Evolutionary conservation across 306 rosid species (phyloP), one percentile per base, ranked within the genome.

Genomic region (Lathyrus tuberosus): DNA sequence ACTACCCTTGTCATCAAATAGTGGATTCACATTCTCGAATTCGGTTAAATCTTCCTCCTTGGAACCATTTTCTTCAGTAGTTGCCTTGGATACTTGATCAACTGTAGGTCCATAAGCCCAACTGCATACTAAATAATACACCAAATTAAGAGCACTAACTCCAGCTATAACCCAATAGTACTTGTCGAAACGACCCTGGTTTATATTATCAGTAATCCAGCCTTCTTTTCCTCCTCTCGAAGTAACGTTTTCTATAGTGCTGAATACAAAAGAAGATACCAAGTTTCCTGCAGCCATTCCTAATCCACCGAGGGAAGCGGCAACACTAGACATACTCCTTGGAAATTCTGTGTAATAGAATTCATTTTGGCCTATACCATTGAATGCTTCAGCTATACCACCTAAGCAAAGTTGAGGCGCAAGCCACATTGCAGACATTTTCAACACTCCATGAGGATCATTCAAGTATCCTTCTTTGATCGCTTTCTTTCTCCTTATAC

Each of bases 371-470:
- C 86, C 96, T 1, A 87, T 78, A 4, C 73, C 87, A 58, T 82
- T 90, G 46, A 84, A 84, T 62, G 91, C 96, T 76, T 90, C 96
- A 10, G 89, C 88, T 16, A 90, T 80, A 8, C 93, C 96, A 18
- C 24, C 77, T 52, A 87, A 47, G 73, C 68, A 65, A 67, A 81
- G 78, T n/a, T 84, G 91, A 28, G 89, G 88, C 4, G 75, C 42
- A 49, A 90, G 85, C 96, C 96, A 90, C 16, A 75, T 7, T 1
- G 87, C 88, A 18, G 96, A 90, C 93, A 90, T 90, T 2, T 62
- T 42, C 75, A 85, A 68, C 12, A 77, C 76, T 6, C 71, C 91
- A 5, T 76, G 11, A 5, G 56, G 17, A 69, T 84, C 59, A 33
- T 80, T 67, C 3, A 62, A 2, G 14, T 67, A 44, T 3, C 95